phyloP scores from a whole-genome alignment of 2,329 filamentous ascomycete species.

The Ophiostoma tasmaniense region DNA sequence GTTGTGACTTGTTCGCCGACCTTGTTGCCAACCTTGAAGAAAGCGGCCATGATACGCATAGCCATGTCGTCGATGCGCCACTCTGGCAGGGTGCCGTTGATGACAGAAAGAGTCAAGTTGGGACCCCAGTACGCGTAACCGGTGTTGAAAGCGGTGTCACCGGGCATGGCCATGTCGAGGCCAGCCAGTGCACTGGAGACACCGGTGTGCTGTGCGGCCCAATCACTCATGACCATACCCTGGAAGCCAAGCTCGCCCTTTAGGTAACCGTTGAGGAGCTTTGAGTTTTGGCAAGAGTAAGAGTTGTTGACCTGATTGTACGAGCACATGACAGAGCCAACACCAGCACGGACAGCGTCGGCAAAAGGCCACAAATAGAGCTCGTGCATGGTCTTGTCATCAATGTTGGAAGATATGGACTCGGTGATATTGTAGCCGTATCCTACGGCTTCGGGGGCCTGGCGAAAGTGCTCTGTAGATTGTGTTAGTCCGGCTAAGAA shows the following conservation, averaged over 20 bases:
- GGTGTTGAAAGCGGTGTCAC: constrained; percentile 47
- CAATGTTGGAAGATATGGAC: constrained; percentile 42
- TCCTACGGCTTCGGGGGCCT: constrained; percentile 45
- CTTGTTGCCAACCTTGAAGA: constrained; percentile 56
- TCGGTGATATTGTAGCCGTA: constrained; percentile 59
- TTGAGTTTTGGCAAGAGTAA: constrained; percentile 58
- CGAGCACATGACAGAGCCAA: constrained; percentile 41
- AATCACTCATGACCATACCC: constrained; percentile 52
- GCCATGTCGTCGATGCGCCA: constrained; percentile 72
- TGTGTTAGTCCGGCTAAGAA: not conserved
- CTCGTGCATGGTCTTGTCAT: constrained; percentile 54
- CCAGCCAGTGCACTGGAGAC: constrained; percentile 59
- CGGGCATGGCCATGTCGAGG: constrained; percentile 80
- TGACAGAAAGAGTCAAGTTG: constrained; percentile 61
- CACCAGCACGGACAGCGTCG: constrained; percentile 50
- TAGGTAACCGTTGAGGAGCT: constrained; percentile 52
- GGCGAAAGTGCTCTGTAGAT: constrained; percentile 58
- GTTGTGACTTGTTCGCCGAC: constrained; percentile 43
- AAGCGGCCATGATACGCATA: constrained; percentile 39
- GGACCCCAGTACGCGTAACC: constrained; percentile 50
- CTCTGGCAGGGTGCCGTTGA: constrained; percentile 65
- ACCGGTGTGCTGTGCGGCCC: constrained; percentile 61
- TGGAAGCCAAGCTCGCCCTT: constrained; percentile 60
- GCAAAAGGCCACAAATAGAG: constrained; percentile 57
- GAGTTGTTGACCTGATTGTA: constrained; percentile 60